A percentile compares a stretch with the other conserved stretches of the same genome.
phyloP scores from a whole-genome alignment of 1,139 yeast genomes.

The Kodamaea sp. region DNA sequence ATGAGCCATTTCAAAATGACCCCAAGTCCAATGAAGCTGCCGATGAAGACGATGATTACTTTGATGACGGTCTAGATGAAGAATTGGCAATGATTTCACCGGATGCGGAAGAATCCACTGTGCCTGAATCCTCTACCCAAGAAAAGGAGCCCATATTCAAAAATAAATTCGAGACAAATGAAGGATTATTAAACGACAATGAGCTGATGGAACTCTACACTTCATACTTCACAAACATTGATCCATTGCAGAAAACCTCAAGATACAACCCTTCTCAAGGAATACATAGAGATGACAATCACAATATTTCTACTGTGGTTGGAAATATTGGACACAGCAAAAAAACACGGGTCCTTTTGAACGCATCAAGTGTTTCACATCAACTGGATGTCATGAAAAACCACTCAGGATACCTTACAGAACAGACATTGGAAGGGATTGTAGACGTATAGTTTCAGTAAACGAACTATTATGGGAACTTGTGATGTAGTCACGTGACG shows the following conservation, averaged over 20 bases:
- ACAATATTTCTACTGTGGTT: slow-evolving; percentile 1
- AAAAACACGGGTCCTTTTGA: too few species aligned
- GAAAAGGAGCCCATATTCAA: slow-evolving; percentile 10
- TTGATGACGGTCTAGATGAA: slow-evolving; percentile 33
- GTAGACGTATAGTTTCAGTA: too few species aligned
- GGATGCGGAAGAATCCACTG: slow-evolving; percentile 1
- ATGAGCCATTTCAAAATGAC: neutral
- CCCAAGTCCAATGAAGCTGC: neutral
- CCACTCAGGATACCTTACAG: too few species aligned
- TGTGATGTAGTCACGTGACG: slow-evolving; percentile 1
- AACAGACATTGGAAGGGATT: too few species aligned
- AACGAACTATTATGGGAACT: neutral
- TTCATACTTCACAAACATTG: slow-evolving; percentile 28
- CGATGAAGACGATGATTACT: slow-evolving; percentile 22
- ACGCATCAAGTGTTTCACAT: too few species aligned
- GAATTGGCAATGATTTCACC: slow-evolving; percentile 18
- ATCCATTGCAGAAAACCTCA: slow-evolving; percentile 17
- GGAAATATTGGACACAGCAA: slow-evolving; percentile 24
- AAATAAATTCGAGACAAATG: slow-evolving; percentile 16
- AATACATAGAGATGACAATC: slow-evolving; percentile 9
- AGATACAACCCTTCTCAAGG: slow-evolving; percentile 25
- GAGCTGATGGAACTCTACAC: slow-evolving; percentile 37
- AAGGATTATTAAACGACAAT: slow-evolving; percentile 32
- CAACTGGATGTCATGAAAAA: too few species aligned
- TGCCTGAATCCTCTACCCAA: neutral